phyloP scores from a whole-genome alignment of 225 moss, liverwort and hornwort species.

The Bryum argenteum region DNA sequence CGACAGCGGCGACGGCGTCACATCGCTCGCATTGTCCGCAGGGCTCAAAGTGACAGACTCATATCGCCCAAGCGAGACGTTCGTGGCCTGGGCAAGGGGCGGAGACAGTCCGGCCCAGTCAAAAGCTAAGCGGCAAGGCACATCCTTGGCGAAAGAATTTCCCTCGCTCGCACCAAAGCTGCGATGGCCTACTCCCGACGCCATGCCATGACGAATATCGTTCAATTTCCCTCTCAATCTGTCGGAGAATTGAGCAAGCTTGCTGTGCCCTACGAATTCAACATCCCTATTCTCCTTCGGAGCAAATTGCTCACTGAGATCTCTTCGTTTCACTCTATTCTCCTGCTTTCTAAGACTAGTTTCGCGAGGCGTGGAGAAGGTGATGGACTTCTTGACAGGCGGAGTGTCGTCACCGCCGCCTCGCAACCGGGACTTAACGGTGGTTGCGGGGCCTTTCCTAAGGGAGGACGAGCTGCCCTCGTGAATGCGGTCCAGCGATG shows the following conservation, averaged over 20 bases:
- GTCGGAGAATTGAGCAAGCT: constrained; percentile 1
- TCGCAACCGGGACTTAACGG: constrained; percentile 40
- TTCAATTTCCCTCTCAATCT: constrained; percentile 6
- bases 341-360: constrained; percentile 25
- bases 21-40: not conserved
- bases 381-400: constrained; percentile 39
- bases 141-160: constrained; percentile 24
- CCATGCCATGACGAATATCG: constrained; percentile 15
- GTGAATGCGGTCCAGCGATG: constrained; percentile 36
- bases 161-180: constrained; percentile 24
- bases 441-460: constrained; percentile 29
- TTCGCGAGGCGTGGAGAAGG: constrained; percentile 33
- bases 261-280: constrained; percentile 7
- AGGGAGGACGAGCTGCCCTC: constrained; percentile 30
- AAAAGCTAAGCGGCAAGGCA: constrained; percentile 25
- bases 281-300: constrained; percentile 9
- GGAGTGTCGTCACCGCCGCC: constrained; percentile 35
- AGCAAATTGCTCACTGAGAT: constrained; percentile 30
- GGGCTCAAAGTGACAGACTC: constrained; percentile 3
- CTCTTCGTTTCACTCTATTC: constrained; percentile 36
- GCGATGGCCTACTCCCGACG: constrained; percentile 8
- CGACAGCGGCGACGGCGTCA: constrained; percentile 13
- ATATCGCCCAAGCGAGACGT: not conserved
- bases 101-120: constrained; percentile 24
- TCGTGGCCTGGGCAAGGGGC: not conserved